A percentile compares a stretch with the other conserved stretches of the same genome.
phyloP scores from a whole-genome alignment of 306 rosid genomes.

The Cucurbita pepo region DNA sequence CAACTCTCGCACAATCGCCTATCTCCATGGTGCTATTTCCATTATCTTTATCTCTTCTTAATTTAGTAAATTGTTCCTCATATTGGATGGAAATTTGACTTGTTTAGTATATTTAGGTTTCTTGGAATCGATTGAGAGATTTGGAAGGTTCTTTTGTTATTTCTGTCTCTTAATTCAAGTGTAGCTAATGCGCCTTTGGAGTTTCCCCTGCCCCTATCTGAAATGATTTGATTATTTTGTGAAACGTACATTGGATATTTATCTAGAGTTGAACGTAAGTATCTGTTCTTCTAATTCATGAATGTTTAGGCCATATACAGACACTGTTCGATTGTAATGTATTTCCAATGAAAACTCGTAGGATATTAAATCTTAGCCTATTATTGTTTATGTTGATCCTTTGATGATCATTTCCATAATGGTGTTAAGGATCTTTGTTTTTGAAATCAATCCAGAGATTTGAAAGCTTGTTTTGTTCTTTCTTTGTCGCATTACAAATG shows the following conservation, averaged over 20 bases:
- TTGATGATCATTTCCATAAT: neutral
- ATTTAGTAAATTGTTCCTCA: neutral
- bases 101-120: neutral
- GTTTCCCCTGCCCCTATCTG: neutral
- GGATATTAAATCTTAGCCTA: neutral
- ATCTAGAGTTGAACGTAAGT: neutral
- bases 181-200: neutral
- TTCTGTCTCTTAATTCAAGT: neutral
- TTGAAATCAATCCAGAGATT: neutral
- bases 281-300: neutral
- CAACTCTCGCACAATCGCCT: conserved; percentile 14
- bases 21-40: conserved; percentile 20
- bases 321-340: too few species aligned
- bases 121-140: neutral
- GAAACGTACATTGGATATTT: neutral
- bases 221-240: neutral
- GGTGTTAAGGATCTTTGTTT: neutral
- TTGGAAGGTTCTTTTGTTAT: neutral
- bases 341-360: neutral
- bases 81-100: neutral
- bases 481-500: neutral
- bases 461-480: neutral
- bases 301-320: too few species aligned
- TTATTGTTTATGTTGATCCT: neutral
- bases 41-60: neutral